phyloP scores from a whole-genome alignment of 129 eudicot genomes.

The Erigeron canadensis region DNA sequence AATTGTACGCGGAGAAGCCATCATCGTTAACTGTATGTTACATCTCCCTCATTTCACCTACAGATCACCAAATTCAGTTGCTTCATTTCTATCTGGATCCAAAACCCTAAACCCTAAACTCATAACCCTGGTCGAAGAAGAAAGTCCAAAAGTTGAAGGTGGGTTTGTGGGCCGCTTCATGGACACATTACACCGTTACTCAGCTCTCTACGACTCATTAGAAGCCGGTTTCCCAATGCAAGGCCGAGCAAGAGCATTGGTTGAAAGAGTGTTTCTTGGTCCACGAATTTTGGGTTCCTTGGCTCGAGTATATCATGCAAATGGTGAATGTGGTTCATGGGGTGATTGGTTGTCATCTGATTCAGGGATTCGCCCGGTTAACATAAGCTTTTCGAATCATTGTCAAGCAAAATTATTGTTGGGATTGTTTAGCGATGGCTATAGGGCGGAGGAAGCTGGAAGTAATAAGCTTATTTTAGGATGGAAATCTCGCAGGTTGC shows the following conservation, averaged over 20 bases:
- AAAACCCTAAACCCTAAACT: constrained; percentile 60
- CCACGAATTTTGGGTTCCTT: constrained; percentile 65
- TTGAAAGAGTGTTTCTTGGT: constrained; percentile 69
- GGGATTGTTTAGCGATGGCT: constrained; percentile 72
- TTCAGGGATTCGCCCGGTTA: constrained; percentile 42
- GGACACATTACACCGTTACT: constrained; percentile 69
- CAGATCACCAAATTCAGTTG: constrained; percentile 52
- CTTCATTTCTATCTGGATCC: constrained; percentile 58
- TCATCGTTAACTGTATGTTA: constrained; percentile 62
- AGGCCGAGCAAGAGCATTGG: constrained; percentile 64
- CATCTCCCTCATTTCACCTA: constrained; percentile 62
- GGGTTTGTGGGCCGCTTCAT: constrained; percentile 73
- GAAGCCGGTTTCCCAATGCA: constrained; percentile 85
- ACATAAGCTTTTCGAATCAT: constrained; percentile 72
- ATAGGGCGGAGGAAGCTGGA: constrained; percentile 59
- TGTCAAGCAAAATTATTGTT: constrained; percentile 77
- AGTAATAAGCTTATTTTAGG: constrained; percentile 65
- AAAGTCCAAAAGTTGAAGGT: constrained; percentile 31
- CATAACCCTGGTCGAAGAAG: constrained; percentile 66
- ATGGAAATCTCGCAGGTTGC: constrained; percentile 73
- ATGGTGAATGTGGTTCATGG: constrained; percentile 50
- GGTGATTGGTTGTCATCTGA: constrained; percentile 37
- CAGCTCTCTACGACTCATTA: constrained; percentile 69
- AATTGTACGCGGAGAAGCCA: constrained; percentile 74
- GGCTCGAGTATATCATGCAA: constrained; percentile 48